phyloP scores from a whole-genome alignment of 345 rosid genomes.

The Citropsis articulata region DNA sequence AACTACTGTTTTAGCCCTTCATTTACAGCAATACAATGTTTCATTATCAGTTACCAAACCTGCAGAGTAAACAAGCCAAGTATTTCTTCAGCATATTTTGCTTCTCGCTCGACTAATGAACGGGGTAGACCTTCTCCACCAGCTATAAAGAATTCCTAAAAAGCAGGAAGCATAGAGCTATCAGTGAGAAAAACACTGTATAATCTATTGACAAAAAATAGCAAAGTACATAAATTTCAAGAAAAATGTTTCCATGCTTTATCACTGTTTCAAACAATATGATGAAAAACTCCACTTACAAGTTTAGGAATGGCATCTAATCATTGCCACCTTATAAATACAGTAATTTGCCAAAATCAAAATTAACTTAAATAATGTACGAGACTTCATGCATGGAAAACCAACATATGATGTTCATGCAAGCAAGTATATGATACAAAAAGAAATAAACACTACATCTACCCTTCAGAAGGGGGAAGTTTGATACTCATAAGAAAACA shows the following conservation, averaged over 20 bases:
- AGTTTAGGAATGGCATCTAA: background rate
- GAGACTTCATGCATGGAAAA: background rate
- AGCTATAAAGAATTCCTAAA: conserved; percentile 88
- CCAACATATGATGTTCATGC: background rate
- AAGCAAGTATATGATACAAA: conserved; percentile 3
- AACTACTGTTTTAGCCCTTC: conserved; percentile 1
- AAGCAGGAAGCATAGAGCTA: conserved; percentile 14
- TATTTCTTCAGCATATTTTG: conserved; percentile 64
- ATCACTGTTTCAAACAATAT: background rate
- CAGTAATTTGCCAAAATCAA: background rate
- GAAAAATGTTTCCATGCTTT: background rate
- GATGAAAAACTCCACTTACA: background rate
- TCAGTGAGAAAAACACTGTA: background rate
- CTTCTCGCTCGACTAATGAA: conserved; percentile 81
- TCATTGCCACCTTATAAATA: conserved; percentile 10
- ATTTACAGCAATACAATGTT: background rate
- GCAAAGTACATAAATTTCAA: background rate
- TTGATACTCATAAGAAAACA: conserved; percentile 1
- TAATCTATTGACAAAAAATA: background rate
- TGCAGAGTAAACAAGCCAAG: conserved; percentile 70
- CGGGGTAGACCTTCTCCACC: conserved; percentile 95
- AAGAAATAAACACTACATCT: background rate
- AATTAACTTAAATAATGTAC: background rate
- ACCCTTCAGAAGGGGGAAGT: background rate
- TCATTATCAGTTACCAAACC: conserved; percentile 39